phyloP scores from a whole-genome alignment of 768 basidiomycete species.

The Cantharellus anzutake region DNA sequence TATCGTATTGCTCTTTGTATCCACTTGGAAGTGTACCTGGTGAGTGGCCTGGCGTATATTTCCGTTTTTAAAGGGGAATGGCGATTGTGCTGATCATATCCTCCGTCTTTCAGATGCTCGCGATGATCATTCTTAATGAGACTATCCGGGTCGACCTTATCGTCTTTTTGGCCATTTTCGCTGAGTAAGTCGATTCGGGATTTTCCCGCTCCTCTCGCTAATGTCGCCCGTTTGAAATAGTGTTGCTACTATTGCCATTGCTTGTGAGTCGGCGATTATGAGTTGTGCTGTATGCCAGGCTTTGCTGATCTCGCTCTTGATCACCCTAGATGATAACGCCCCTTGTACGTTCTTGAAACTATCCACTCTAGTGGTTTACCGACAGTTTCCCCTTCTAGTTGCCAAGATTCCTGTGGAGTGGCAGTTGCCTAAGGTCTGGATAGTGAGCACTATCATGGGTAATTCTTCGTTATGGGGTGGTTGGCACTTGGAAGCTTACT shows the following conservation, averaged over 20 bases:
- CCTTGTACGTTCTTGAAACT: neutral
- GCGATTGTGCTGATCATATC: neutral
- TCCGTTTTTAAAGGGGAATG: too few species aligned
- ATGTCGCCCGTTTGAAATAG: slow-evolving; percentile 7
- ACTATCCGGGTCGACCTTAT: slow-evolving; percentile 29
- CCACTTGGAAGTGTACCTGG: slow-evolving; percentile 28
- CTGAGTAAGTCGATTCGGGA: slow-evolving; percentile 12
- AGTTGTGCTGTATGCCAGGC: slow-evolving; percentile 10
- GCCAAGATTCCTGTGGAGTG: slow-evolving; percentile 22
- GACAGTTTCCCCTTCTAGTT: neutral
- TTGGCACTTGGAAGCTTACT: neutral
- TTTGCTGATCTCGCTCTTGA: too few species aligned
- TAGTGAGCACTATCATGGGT: slow-evolving; percentile 25
- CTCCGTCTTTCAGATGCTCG: slow-evolving; percentile 15
- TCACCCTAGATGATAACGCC: neutral
- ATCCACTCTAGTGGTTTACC: neutral
- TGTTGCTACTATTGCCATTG: slow-evolving; percentile 31
- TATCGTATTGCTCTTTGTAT: slow-evolving; percentile 31
- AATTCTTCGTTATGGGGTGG: slow-evolving; percentile 4
- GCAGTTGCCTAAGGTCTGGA: slow-evolving; percentile 31
- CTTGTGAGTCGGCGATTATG: slow-evolving; percentile 20
- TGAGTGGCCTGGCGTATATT: slow-evolving; percentile 1
- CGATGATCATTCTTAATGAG: slow-evolving; percentile 28
- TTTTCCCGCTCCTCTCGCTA: slow-evolving; percentile 1
- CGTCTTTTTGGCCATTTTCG: slow-evolving; percentile 27